Conservation (phyloP, 495 filamentous ascomycete genomes). For the Thozetella sp. region DNA sequence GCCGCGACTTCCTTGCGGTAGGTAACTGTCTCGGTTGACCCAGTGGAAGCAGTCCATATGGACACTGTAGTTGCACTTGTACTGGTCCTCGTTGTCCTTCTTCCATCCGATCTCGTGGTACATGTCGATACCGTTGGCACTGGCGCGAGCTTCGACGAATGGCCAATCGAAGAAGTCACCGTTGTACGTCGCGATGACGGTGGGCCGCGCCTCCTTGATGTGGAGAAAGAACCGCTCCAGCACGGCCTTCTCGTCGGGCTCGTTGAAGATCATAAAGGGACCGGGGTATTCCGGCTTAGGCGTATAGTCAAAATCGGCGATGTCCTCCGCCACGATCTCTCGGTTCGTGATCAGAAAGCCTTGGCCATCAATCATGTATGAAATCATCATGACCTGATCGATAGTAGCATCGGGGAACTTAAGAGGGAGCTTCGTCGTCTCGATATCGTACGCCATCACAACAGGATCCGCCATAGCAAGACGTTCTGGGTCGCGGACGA, state of each 20-base stretch:
- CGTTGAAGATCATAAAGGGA: slow-evolving; percentile 96
- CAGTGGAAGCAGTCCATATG: slow-evolving; percentile 99
- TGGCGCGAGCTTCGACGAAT: slow-evolving; percentile 91
- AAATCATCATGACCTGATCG: slow-evolving; percentile 99
- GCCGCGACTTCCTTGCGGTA: slow-evolving; percentile 96
- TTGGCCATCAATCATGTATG: slow-evolving; percentile 99
- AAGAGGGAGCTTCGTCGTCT: slow-evolving; percentile 93
- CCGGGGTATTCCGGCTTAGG: slow-evolving; percentile 95
- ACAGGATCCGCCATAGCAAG: slow-evolving; percentile 89
- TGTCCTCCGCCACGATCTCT: slow-evolving; percentile 97
- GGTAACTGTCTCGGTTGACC: slow-evolving; percentile 98
- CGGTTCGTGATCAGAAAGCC: slow-evolving; percentile 98
- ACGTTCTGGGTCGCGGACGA: slow-evolving; percentile 86
- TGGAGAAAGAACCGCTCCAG: slow-evolving; percentile 94
- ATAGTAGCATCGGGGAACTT: slow-evolving; percentile 97
- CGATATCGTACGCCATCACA: slow-evolving; percentile 97
- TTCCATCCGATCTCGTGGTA: slow-evolving; percentile 97
- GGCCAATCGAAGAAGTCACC: slow-evolving; percentile 99
- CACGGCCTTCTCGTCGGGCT: slow-evolving; percentile 86
- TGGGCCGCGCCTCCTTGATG: slow-evolving; percentile 92
- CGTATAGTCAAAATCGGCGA: slow-evolving; percentile 97
- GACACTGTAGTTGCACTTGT: slow-evolving; percentile 90
- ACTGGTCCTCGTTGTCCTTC: slow-evolving; percentile 94
- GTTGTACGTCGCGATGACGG: slow-evolving; percentile 99
- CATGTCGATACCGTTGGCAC: slow-evolving; percentile 97